These are phyloP conservation scores for Meyerozyma guilliermondii DNA, from an alignment of 1,139 yeast genomes.

Conservation along the genomic window DNA sequence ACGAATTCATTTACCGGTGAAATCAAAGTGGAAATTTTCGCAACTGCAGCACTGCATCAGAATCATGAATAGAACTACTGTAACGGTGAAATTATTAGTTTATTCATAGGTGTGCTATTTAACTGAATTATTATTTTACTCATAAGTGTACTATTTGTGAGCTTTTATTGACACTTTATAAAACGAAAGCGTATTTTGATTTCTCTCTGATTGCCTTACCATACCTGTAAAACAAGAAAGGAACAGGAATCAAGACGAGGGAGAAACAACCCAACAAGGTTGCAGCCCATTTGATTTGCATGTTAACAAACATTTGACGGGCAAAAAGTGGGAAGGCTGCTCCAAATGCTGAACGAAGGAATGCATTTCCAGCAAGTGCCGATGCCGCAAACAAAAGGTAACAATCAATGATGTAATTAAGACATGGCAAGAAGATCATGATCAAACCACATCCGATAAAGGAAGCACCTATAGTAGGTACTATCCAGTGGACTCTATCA, in stretches of 20 bases:
- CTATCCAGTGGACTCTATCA: constrained; percentile 71
- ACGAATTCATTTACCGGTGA: neutral
- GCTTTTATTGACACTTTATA: neutral
- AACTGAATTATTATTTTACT: neutral
- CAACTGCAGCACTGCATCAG: neutral
- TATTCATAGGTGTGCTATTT: neutral
- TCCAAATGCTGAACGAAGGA: constrained; percentile 59
- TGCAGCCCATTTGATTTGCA: constrained; percentile 84
- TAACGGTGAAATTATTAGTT: neutral
- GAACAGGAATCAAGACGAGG: constrained; percentile 61
- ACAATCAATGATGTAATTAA: constrained; percentile 77
- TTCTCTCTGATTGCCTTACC: constrained; percentile 59
- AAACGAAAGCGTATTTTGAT: constrained; percentile 40
- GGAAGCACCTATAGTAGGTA: constrained; percentile 71
- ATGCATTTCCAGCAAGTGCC: constrained; percentile 84
- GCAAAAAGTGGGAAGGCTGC: constrained; percentile 47
- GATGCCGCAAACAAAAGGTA: constrained; percentile 81
- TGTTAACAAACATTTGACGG: constrained; percentile 62
- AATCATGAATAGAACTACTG: no score
- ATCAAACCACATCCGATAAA: constrained; percentile 73
- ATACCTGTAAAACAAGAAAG: constrained; percentile 61
- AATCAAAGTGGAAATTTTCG: neutral
- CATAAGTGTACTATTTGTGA: neutral
- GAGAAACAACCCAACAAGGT: constrained; percentile 70
- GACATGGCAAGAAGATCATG: constrained; percentile 69